These are phyloP conservation scores for Curvularia sp. DNA, from an alignment of 2,329 filamentous ascomycete genomes.

Conservation along the genomic window DNA sequence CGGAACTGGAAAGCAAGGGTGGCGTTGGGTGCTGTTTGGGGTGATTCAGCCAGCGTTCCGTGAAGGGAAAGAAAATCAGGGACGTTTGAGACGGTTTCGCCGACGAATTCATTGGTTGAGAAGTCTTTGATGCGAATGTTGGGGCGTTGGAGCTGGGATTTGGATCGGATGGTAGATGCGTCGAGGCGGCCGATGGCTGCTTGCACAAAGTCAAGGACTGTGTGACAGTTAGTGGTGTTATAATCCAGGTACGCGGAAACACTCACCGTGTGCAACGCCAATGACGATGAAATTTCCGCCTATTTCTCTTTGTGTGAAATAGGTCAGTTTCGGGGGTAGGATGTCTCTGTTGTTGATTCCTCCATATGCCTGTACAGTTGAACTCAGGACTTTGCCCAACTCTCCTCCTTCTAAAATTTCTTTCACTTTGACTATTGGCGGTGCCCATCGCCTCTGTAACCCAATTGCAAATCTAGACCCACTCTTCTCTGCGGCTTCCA, in stretches of 20 bases:
- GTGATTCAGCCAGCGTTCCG: slow-evolving; percentile 30
- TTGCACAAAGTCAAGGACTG: slow-evolving; percentile 26
- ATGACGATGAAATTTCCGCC: slow-evolving; percentile 30
- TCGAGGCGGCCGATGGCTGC: slow-evolving; percentile 29
- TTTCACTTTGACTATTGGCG: slow-evolving; percentile 52
- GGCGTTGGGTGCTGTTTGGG: slow-evolving; percentile 12
- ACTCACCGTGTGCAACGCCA: slow-evolving; percentile 39
- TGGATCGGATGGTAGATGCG: slow-evolving; percentile 10
- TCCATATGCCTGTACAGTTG: slow-evolving; percentile 31
- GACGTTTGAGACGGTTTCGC: slow-evolving; percentile 40
- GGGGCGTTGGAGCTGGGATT: slow-evolving; percentile 16
- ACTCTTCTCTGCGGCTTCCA: slow-evolving; percentile 48
- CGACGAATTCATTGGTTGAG: background rate
- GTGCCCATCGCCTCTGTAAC: slow-evolving; percentile 54
- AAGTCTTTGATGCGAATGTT: background rate
- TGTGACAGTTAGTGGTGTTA: background rate
- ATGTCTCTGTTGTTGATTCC: slow-evolving; percentile 28
- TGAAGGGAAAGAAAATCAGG: slow-evolving; percentile 56
- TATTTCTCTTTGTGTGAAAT: slow-evolving; percentile 22
- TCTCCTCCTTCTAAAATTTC: slow-evolving; percentile 50
- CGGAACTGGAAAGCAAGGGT: slow-evolving; percentile 23
- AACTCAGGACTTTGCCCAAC: slow-evolving; percentile 53
- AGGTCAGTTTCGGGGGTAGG: slow-evolving; percentile 19
- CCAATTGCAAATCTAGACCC: slow-evolving; percentile 56
- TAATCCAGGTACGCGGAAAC: too few relatives aligned